Percentiles rank a stretch among this genome's conserved stretches.
Evolutionary conservation across 1,284 basidiomycete species (phyloP).

Genomic region (Inonotus obliquus): DNA sequence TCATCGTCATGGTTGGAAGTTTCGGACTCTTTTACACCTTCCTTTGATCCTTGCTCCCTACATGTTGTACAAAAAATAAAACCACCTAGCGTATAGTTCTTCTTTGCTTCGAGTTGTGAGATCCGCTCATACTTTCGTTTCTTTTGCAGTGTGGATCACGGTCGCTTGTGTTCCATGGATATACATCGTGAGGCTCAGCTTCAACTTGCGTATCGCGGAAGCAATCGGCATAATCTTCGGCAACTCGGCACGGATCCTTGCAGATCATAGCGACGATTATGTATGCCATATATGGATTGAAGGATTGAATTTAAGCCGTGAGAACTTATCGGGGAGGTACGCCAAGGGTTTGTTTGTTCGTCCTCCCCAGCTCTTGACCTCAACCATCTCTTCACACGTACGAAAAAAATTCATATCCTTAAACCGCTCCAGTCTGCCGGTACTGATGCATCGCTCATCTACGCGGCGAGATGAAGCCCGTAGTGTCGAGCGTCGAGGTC

Average conservation of each 20-base stretch:
- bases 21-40: not conserved
- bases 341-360: not conserved
- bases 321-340: not conserved
- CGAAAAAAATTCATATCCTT: not conserved
- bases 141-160: not conserved
- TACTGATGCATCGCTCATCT: constrained; percentile 6
- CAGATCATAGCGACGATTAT: too few species aligned
- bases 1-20: not conserved
- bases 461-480: constrained; percentile 1
- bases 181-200: too few species aligned
- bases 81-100: not conserved
- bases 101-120: not conserved
- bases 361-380: not conserved
- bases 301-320: not conserved
- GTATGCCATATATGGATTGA: too few species aligned
- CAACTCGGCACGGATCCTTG: too few species aligned
- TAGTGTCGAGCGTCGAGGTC: not conserved
- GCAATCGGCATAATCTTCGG: too few species aligned
- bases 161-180: not conserved
- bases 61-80: not conserved
- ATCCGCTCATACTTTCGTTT: not conserved
- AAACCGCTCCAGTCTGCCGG: not conserved
- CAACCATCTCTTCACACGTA: not conserved
- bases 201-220: too few species aligned
- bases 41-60: not conserved